Percentiles rank a stretch among this genome's conserved stretches.
These are phyloP conservation scores for Exophiala mesophila DNA, from an alignment of 2,329 filamentous ascomycete species.

Conservation along the genomic window DNA sequence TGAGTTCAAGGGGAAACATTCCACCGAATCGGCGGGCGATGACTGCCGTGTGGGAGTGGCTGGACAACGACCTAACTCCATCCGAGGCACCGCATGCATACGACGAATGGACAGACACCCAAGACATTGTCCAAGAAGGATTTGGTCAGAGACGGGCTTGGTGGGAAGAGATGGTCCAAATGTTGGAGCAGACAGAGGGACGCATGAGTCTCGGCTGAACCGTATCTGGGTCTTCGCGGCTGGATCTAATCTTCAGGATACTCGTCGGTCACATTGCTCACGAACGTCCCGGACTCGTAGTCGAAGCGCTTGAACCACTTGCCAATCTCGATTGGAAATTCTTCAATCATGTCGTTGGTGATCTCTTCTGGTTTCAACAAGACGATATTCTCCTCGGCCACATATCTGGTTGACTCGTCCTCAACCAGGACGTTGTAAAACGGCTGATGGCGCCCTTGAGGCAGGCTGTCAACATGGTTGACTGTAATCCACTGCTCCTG, in stretches of 20 bases:
- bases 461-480: constrained; percentile 58
- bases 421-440: constrained; percentile 82
- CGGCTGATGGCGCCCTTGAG: constrained; percentile 59
- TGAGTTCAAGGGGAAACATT: constrained; percentile 1
- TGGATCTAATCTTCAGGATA: constrained; percentile 93
- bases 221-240: too few relatives aligned
- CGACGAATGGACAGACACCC: not conserved
- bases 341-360: constrained; percentile 39
- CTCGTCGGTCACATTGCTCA: constrained; percentile 76
- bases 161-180: constrained; percentile 10
- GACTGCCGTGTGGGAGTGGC: constrained; percentile 4
- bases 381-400: constrained; percentile 76
- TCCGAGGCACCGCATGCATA: not conserved
- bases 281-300: constrained; percentile 58
- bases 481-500: constrained; percentile 61
- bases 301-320: constrained; percentile 89
- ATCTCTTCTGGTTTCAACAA: constrained; percentile 52
- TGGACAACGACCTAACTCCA: too few relatives aligned
- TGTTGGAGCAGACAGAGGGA: not conserved
- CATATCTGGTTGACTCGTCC: constrained; percentile 66
- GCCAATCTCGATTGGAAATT: constrained; percentile 52
- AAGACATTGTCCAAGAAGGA: not conserved
- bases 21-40: constrained; percentile 5
- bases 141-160: constrained; percentile 1
- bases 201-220: constrained; percentile 4